phyloP scores from a whole-genome alignment of 164 flowering plant genomes.

The Stephania yunnanensis region DNA sequence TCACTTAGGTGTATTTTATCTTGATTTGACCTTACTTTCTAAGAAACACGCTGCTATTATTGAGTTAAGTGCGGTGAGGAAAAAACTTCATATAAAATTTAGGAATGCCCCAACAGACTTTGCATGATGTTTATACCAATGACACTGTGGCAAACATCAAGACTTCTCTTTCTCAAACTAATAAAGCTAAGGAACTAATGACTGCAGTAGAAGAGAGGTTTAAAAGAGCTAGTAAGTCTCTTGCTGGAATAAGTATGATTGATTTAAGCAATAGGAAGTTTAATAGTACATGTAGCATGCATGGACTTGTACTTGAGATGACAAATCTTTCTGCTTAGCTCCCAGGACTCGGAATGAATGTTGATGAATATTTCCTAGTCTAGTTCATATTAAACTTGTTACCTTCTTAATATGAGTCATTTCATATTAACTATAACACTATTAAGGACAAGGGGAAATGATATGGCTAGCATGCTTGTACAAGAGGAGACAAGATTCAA shows the following conservation, averaged over 20 bases:
- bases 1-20: too few species aligned
- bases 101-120: slow-evolving; percentile 18
- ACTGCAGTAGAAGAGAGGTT: slow-evolving; percentile 4
- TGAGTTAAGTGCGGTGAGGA: neutral
- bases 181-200: slow-evolving; percentile 10
- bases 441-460: too few species aligned
- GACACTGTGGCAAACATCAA: slow-evolving; percentile 17
- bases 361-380: slow-evolving; percentile 16
- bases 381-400: slow-evolving; percentile 15
- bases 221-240: slow-evolving; percentile 16
- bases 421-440: too few species aligned
- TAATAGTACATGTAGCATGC: slow-evolving; percentile 7
- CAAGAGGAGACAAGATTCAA: slow-evolving; percentile 18
- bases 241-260: slow-evolving; percentile 16
- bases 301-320: slow-evolving; percentile 17
- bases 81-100: neutral
- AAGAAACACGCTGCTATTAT: slow-evolving; percentile 5
- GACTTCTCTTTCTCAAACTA: neutral
- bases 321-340: slow-evolving; percentile 8
- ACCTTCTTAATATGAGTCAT: too few species aligned
- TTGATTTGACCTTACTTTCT: neutral
- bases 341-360: neutral
- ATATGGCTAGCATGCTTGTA: too few species aligned
- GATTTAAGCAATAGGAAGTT: slow-evolving; percentile 16
- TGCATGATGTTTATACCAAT: slow-evolving; percentile 20